Base-by-base conservation (phyloP, 2,329 filamentous ascomycete genomes). In the Colletotrichum karsti region DNA sequence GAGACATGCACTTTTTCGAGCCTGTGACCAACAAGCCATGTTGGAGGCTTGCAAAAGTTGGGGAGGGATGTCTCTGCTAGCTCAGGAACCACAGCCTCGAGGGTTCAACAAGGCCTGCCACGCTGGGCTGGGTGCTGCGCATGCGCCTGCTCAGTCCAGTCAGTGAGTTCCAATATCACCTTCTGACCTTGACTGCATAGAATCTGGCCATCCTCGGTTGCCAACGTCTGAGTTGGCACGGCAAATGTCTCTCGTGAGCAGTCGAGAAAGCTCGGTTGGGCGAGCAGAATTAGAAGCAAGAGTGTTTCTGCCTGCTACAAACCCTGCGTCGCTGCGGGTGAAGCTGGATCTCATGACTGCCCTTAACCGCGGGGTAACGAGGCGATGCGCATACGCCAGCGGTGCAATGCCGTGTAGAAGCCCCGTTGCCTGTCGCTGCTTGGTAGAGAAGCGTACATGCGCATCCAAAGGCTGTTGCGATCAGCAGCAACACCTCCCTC, bases 171-270 rank as follows among this genome's bases (percentile, higher is more conserved):
- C 54, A 59, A 58, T 12, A 24, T 15, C 54, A 28, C 61, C 64
- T 65, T 65, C 65, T 65, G 65, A 68, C 65, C 61, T 46, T 53
- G 44, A 48, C 37, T 54, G 61, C 65, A 65, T 68, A 65, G 28
- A 61, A 50, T 59, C 51, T 48, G 44, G 37, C 22, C 42, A 37
- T 39, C 37, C 37, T 57, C 46, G 18, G 57, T 37, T 46, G 35
- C 22, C 26, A 28, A 64, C 44, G 42, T 65, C 60, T 68, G 65
- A 68, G 54, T 68, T 68, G 65, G 53, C 65, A 53, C 18, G 50
- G 51, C 20, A 37, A 48, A 24, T 22, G 60, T 59, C 65, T 59
- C 65, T 68, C 60, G 60, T 67, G 64, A 59, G 39, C 60, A 55
- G 33, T 30, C 7, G 8, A 26, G 20, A 68, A 37, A 65, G 50